Evolutionary conservation across 2,329 filamentous ascomycete species (phyloP).

Genomic region (Tympanopsis confertula): DNA sequence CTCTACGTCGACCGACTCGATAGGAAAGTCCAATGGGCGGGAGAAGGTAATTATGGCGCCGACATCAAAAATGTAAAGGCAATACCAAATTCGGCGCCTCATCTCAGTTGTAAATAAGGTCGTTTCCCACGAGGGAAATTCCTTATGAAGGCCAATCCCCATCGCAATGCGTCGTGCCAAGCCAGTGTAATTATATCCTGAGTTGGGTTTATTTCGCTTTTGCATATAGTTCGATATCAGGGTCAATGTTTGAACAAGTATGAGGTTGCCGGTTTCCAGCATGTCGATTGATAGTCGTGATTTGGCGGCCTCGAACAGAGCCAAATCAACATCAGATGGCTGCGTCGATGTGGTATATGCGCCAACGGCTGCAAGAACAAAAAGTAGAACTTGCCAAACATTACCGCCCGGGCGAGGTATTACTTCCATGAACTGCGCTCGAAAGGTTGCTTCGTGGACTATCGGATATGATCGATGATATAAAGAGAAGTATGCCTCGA

Average conservation of each 20-base stretch:
- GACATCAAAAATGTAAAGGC: conserved; percentile 30
- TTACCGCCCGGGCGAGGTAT: conserved; percentile 25
- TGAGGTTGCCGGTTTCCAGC: conserved; percentile 35
- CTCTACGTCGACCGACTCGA: conserved; percentile 27
- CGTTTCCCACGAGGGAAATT: conserved; percentile 32
- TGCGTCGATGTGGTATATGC: conserved; percentile 27
- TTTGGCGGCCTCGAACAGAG: conserved; percentile 31
- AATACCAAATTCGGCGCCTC: conserved; percentile 25
- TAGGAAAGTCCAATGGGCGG: conserved; percentile 30
- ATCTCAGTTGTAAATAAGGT: conserved; percentile 26
- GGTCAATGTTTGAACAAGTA: conserved; percentile 30
- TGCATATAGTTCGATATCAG: conserved; percentile 35
- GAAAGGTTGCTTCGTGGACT: conserved; percentile 31
- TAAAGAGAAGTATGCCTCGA: conserved; percentile 30
- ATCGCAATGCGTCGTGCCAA: conserved; percentile 35
- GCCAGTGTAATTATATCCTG: conserved; percentile 33
- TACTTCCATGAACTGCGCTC: conserved; percentile 29
- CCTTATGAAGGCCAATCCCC: conserved; percentile 35
- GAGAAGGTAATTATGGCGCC: conserved; percentile 37
- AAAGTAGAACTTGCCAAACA: conserved; percentile 30
- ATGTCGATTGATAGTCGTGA: conserved; percentile 28
- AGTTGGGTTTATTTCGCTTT: conserved; percentile 36
- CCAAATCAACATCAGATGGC: conserved; percentile 27
- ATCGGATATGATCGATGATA: conserved; percentile 34
- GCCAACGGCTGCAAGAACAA: conserved; percentile 30